Evolutionary conservation across 1,139 yeast species (phyloP).

Genomic region (Geotrichum australiense): DNA sequence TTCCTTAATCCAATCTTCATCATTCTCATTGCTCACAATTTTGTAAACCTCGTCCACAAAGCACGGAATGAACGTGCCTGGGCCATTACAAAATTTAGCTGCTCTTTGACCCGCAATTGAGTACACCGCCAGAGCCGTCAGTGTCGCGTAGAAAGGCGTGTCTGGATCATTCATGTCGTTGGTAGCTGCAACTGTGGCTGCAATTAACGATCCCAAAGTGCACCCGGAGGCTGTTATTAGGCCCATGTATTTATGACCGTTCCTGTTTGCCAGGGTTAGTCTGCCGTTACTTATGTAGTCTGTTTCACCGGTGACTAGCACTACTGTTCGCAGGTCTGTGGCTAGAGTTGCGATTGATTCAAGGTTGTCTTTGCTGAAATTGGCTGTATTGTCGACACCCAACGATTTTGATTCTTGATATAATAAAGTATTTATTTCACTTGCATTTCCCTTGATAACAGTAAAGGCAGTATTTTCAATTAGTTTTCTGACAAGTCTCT

Average conservation of each 20-base stretch:
- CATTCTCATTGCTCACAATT: conserved; percentile 17
- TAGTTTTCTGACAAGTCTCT: conserved; percentile 42
- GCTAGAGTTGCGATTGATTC: conserved; percentile 47
- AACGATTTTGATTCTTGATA: conserved; percentile 22
- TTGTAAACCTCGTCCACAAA: conserved; percentile 43
- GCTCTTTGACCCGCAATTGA: conserved; percentile 52
- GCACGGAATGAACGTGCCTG: conserved; percentile 46
- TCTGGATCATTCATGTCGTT: conserved; percentile 29
- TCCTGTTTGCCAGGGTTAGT: conserved; percentile 37
- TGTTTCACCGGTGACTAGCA: conserved; percentile 59
- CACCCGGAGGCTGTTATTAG: conserved; percentile 87
- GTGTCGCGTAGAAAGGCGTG: conserved; percentile 42
- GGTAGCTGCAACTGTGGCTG: conserved; percentile 45
- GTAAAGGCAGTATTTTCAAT: conserved; percentile 53
- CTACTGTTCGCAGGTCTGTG: conserved; percentile 54
- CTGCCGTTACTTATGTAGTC: conserved; percentile 43
- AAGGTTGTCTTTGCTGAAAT: conserved; percentile 34
- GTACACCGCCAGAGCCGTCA: conserved; percentile 54
- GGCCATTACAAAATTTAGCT: conserved; percentile 34
- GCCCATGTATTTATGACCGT: conserved; percentile 66
- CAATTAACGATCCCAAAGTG: conserved; percentile 67
- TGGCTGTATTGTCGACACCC: conserved; percentile 29
- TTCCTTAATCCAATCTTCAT: conserved; percentile 19
- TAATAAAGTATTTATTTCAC: conserved; percentile 60
- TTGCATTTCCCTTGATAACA: conserved; percentile 80